Base-by-base conservation (phyloP, 164 flowering plant genomes). In the Warburgia ugandensis region DNA sequence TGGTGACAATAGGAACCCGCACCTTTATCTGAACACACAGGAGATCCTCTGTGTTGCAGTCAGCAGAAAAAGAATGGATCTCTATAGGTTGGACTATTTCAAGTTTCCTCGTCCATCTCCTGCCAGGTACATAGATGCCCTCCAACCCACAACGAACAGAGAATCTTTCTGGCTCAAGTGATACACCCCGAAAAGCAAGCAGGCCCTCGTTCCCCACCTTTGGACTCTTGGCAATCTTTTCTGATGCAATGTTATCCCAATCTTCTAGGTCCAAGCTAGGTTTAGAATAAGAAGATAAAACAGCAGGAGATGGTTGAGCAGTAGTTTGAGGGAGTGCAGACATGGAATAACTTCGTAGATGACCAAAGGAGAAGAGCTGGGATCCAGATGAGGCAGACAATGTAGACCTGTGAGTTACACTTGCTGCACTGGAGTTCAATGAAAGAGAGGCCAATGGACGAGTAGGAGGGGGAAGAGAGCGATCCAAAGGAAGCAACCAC, bases 261-360 rank as follows among this genome's bases (percentile, higher is more conserved):
- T 88, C 83, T 52, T 80, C 95, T 52, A 76, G 56, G 26, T 86
- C 83, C 66, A 71, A 74, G 37, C 40, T 63, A 10, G 88, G 74
- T 52, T 68, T 80, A 37, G 87, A 60, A 71, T 60, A 67, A 17
- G 81, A 60, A 36, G 73, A 59, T 62, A 79, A 62, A 49, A 59
- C 65, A 37, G 75, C 56, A 48, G 63, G 57, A 36, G 73, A 26
- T 29, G 80, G 66, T 27, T 84, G 71, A 16, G 65, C 19, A 21
- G 61, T 37, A 66, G 52, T 79, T 71, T 67, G 86, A 61, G 97
- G 92, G 47, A 88, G 72, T 35, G 99, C 72, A 52, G 97, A 84
- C 99, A 94, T 94, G 21, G 99, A 89, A 62, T 94, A 82, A 67
- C 99, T 94, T 68, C 97, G 82, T 55, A 94, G 81, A 66, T 86